Evolutionary conservation across 2,329 filamentous ascomycete genomes (phyloP), one percentile per base, ranked within the genome.

Genomic region (Cryphonectria japonica): DNA sequence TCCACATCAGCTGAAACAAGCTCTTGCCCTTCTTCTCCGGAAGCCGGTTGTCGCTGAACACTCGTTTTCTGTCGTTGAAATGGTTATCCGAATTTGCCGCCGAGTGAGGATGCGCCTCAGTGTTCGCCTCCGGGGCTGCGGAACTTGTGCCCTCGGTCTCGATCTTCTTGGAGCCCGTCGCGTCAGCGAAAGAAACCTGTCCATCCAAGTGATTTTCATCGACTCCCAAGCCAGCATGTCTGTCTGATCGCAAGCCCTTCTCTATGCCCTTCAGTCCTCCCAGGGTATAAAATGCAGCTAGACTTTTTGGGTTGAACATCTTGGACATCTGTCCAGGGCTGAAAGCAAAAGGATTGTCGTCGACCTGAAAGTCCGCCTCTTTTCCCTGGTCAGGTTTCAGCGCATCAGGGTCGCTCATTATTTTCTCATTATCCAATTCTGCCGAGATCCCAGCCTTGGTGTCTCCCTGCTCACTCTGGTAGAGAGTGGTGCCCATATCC

Each of bases 271-370:
- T 82, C 22, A 97, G 80, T 34, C 95, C 95, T 65, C 95, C 94
- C 6, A 98, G 79, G 19, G 91, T 91, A 77, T 91, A 92, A 75
- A 95, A 97, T 0, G 94, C 94, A 16, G 91, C 85, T 71, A 97
- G 82, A 73, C 90, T 97, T 83, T 97, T 97, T 3, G 95, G 95
- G 78, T 97, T 96, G 73, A 95, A 89, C 82, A 97, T 87, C 80
- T 97, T 97, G 76, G 90, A 91, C 73, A 98, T 85, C 77, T 97
- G 91, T 19, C 95, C 94, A 2, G 92, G 92, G 1, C 90, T 89
- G 78, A 94, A 97, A 22, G 93, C 94, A 77, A 97, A 97, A 0
- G 92, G 91, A 78, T 96, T 97, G 78, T 94, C 85, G 7, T 91
- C 86, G 14, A 95, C 90, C 19, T 88, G 76, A 76, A 97, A 97